Evolutionary conservation across 257 asterid species (phyloP).

Genomic region (Salvia hispanica): DNA sequence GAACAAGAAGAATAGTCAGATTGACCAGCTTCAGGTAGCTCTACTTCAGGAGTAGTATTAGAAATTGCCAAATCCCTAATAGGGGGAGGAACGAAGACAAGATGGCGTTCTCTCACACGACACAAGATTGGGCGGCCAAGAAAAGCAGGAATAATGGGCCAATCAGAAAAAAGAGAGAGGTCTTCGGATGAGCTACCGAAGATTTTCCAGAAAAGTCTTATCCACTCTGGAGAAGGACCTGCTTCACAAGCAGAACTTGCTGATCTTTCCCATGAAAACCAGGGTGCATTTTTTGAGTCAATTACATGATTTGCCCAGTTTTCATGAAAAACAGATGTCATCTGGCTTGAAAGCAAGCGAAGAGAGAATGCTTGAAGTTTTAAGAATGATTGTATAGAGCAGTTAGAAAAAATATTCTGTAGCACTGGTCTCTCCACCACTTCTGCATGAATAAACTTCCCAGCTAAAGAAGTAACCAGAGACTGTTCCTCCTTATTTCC

Average conservation of each 20-base stretch:
- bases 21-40: conserved; percentile 42
- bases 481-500: conserved; percentile 80
- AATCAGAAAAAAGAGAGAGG: conserved; percentile 78
- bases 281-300: conserved; percentile 72
- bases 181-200: conserved; percentile 64
- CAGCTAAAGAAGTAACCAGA: conserved; percentile 65
- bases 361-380: conserved; percentile 75
- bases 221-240: conserved; percentile 90
- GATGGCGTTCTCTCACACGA: conserved; percentile 76
- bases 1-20: conserved; percentile 46
- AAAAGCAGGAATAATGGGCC: conserved; percentile 98
- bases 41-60: conserved; percentile 41
- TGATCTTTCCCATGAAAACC: conserved; percentile 91
- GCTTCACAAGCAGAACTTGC: conserved; percentile 60
- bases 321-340: conserved; percentile 73
- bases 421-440: conserved; percentile 77
- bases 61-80: conserved; percentile 36
- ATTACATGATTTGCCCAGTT: conserved; percentile 76
- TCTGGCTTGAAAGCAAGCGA: conserved; percentile 67
- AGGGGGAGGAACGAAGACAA: conserved; percentile 75
- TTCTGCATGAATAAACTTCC: conserved; percentile 82
- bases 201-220: conserved; percentile 85
- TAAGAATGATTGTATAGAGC: conserved; percentile 57
- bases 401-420: conserved; percentile 60
- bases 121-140: conserved; percentile 94